Percentiles rank a stretch among this genome's conserved stretches.
These are phyloP conservation scores for Neohortaea acidophila DNA, from an alignment of 495 filamentous ascomycete species.

Conservation along the genomic window DNA sequence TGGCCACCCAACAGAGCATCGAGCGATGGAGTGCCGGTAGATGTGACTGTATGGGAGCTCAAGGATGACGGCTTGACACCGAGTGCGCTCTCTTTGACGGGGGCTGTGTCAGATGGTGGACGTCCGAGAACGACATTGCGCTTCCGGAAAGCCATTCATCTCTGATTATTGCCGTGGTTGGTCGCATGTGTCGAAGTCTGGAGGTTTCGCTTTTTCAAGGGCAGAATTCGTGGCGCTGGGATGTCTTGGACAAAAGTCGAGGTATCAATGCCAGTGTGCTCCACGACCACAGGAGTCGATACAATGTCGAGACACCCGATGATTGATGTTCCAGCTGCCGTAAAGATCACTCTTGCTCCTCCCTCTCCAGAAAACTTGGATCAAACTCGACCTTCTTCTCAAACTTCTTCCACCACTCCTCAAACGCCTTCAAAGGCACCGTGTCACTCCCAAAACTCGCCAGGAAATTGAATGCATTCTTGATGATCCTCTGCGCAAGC, in stretches of 20 bases:
- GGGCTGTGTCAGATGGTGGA: neutral
- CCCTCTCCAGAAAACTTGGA: conserved; percentile 77
- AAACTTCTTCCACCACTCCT: conserved; percentile 97
- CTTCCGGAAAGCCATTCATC: conserved; percentile 57
- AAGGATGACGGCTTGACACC: conserved; percentile 79
- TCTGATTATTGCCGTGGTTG: no score
- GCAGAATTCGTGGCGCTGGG: no score
- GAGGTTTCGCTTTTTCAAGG: no score
- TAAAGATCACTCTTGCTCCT: conserved; percentile 39
- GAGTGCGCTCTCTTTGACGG: conserved; percentile 21
- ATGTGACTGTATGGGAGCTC: conserved; percentile 77
- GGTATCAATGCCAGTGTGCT: no score
- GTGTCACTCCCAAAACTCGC: conserved; percentile 79
- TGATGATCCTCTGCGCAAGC: conserved; percentile 82
- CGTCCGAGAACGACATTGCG: conserved; percentile 56
- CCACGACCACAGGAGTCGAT: no score
- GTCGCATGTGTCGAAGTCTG: no score
- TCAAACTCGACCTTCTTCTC: conserved; percentile 74
- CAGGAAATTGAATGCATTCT: conserved; percentile 94
- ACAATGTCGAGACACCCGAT: no score
- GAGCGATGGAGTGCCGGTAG: conserved; percentile 72
- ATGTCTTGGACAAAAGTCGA: no score
- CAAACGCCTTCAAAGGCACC: conserved; percentile 77
- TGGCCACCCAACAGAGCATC: conserved; percentile 79
- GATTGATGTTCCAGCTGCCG: no score